Conservation (phyloP, 1,284 basidiomycete genomes). For the Apiotrichum sp. region DNA sequence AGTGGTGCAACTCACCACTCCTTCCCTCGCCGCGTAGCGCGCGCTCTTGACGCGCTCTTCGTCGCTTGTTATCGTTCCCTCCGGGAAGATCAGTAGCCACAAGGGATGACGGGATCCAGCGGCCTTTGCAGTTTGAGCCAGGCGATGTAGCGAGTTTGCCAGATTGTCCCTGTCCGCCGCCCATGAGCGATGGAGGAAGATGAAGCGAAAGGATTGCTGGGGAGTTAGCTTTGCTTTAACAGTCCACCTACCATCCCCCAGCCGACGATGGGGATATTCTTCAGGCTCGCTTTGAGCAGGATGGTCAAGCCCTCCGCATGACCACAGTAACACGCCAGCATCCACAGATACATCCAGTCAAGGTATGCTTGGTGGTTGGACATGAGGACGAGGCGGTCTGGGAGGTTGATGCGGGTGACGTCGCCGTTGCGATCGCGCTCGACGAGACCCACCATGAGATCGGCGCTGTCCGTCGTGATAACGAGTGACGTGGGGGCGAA, state of each 20-base stretch:
- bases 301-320: slow-evolving; percentile 67
- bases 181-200: slow-evolving; percentile 82
- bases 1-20: slow-evolving; percentile 46
- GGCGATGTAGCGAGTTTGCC: slow-evolving; percentile 28
- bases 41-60: slow-evolving; percentile 75
- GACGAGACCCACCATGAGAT: slow-evolving; percentile 46
- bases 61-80: slow-evolving; percentile 81
- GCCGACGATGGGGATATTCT: slow-evolving; percentile 79
- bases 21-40: slow-evolving; percentile 54
- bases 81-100: slow-evolving; percentile 81
- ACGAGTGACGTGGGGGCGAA: slow-evolving; percentile 72
- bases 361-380: slow-evolving; percentile 81
- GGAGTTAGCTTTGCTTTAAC: not conserved
- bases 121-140: slow-evolving; percentile 52
- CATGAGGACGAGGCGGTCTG: slow-evolving; percentile 68
- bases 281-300: slow-evolving; percentile 79
- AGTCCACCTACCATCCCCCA: slow-evolving; percentile 58
- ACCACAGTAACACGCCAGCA: slow-evolving; percentile 68
- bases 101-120: slow-evolving; percentile 53
- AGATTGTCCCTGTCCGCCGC: slow-evolving; percentile 67
- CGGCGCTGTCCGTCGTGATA: slow-evolving; percentile 52
- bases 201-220: slow-evolving; percentile 81
- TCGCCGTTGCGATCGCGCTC: slow-evolving; percentile 55
- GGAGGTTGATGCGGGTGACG: slow-evolving; percentile 61
- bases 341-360: slow-evolving; percentile 86